Conservation (phyloP, 1,139 yeast genomes). For the Zygoascus meyerae region DNA sequence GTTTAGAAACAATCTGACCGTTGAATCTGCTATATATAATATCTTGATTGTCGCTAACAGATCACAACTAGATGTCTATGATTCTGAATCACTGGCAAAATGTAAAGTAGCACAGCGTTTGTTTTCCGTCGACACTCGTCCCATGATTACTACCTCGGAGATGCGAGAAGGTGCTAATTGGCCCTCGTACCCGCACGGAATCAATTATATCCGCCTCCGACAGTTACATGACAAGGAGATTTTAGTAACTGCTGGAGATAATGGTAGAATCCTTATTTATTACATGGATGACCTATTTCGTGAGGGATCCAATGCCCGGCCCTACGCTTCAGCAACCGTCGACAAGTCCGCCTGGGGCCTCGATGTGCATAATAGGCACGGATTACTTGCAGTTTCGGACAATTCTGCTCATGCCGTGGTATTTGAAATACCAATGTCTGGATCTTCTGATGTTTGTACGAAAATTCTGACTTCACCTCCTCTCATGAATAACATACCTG, state of each 20-base stretch:
- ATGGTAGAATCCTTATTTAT: slow-evolving; percentile 50
- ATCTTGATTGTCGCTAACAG: slow-evolving; percentile 22
- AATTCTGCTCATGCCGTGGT: slow-evolving; percentile 48
- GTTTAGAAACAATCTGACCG: slow-evolving; percentile 25
- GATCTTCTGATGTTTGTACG: background rate
- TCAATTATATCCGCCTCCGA: slow-evolving; percentile 43
- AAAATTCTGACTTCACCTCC: slow-evolving; percentile 33
- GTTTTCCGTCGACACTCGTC: slow-evolving; percentile 18
- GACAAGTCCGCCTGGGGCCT: slow-evolving; percentile 63
- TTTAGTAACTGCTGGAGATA: slow-evolving; percentile 49
- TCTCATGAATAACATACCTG: slow-evolving; percentile 56
- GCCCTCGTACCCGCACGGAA: slow-evolving; percentile 45
- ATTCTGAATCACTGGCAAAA: slow-evolving; percentile 18
- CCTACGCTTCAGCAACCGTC: slow-evolving; percentile 21
- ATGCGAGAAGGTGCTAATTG: slow-evolving; percentile 26
- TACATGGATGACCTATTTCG: slow-evolving; percentile 27
- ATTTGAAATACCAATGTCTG: slow-evolving; percentile 24
- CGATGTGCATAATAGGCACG: slow-evolving; percentile 38
- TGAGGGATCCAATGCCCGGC: background rate
- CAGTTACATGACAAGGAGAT: slow-evolving; percentile 30
- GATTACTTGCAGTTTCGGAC: slow-evolving; percentile 50
- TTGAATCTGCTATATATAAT: slow-evolving; percentile 17
- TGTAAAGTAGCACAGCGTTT: slow-evolving; percentile 15
- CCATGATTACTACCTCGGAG: slow-evolving; percentile 17
- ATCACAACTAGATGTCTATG: slow-evolving; percentile 19